phyloP scores from a whole-genome alignment of 1,139 yeast genomes.

The Magnusiomyces ingens region DNA sequence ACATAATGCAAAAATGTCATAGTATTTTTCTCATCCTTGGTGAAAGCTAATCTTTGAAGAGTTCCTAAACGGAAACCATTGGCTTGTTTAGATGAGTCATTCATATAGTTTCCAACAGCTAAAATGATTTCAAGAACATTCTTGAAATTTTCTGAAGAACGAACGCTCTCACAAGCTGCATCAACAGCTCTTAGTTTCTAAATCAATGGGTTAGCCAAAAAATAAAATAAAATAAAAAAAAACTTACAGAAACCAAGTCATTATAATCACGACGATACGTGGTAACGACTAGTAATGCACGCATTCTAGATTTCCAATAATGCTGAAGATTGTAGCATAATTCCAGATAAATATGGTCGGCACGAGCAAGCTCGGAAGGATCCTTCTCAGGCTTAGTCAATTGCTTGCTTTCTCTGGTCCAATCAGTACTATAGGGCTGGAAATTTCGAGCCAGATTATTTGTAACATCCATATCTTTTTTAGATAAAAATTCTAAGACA shows the following conservation, averaged over 20 bases:
- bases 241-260: constrained; percentile 42
- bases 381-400: constrained; percentile 47
- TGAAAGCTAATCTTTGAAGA: constrained; percentile 71
- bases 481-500: constrained; percentile 74
- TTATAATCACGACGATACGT: constrained; percentile 69
- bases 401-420: constrained; percentile 31
- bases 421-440: constrained; percentile 63
- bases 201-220: constrained; percentile 2
- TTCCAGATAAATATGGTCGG: constrained; percentile 74
- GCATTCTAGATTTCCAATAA: constrained; percentile 85
- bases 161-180: constrained; percentile 56
- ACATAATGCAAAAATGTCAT: constrained; percentile 82
- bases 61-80: constrained; percentile 80
- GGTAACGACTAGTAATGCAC: constrained; percentile 60
- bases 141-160: constrained; percentile 56
- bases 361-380: constrained; percentile 61
- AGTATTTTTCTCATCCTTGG: constrained; percentile 76
- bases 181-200: constrained; percentile 58
- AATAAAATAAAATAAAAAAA: neutral
- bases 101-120: constrained; percentile 91
- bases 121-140: constrained; percentile 68
- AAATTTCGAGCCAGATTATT: constrained; percentile 57
- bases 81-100: constrained; percentile 73
- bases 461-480: constrained; percentile 69
- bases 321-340: constrained; percentile 68